Evolutionary conservation across 805 yeast genomes (phyloP), one percentile per base, ranked within the genome.

Genomic region (Hanseniaspora jakobsenii): DNA sequence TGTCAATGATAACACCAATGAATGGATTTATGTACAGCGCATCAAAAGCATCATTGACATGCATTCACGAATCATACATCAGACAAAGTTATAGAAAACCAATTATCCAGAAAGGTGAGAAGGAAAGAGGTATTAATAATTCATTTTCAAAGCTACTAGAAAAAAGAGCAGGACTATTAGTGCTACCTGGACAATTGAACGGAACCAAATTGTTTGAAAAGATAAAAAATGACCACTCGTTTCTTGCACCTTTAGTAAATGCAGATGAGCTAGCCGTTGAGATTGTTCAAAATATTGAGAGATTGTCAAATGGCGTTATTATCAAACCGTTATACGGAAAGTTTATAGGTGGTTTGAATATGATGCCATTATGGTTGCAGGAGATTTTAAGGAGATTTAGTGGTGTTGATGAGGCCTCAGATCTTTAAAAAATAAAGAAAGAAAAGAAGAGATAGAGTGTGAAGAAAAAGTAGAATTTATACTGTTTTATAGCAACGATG

Each of bases 241-340:
- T 66, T 43, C 51, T 69, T 35, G 73, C 73, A 0, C 74, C 74
- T 0, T 35, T 68, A 7, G 65, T 69, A 1, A 55, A 59, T 38
- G 62, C 57, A 37, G 30, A 36, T 4, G 39, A 47, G 4, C 50
- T 69, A 29, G 70, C 72, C 0, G 38, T 32, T 3, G 36, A 43
- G 2, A 61, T 69, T 5, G 52, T 61, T 5, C 42, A 44, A 2
- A 58, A 52, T 12, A 51, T 67, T 4, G 49, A 53, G 23, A 32
- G 10, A 1, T 69, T 70, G 7, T 59, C 60, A 26, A 46, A 49
- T 7, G 72, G 72, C 1, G 60, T 59, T 1, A 26, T 67, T 16
- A 55, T 66, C 42, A 52, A 47, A 17, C 74, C 74, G 1, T 48
- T 66, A 6, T 69, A 69, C 50, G 65, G 70, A n/a, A 60, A 62